Evolutionary conservation across 2,329 filamentous ascomycete genomes (phyloP).

Genomic region (Grosmannia huntii): DNA sequence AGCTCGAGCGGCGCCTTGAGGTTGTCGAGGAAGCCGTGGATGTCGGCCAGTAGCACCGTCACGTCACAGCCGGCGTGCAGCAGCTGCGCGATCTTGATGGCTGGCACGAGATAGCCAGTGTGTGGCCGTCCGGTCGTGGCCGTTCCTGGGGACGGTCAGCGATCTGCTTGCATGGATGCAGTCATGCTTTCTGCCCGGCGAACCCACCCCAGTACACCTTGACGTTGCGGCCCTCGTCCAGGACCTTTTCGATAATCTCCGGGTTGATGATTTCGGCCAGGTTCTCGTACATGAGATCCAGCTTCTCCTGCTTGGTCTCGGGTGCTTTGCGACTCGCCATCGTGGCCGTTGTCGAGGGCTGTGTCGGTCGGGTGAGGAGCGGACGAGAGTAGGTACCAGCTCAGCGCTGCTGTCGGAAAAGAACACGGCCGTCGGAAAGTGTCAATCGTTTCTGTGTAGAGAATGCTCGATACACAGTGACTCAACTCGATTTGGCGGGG

Average conservation of each 20-base stretch:
- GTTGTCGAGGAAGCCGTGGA: conserved; percentile 68
- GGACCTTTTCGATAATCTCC: conserved; percentile 66
- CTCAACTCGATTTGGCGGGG: neutral
- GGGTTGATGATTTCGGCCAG: conserved; percentile 71
- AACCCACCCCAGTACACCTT: conserved; percentile 70
- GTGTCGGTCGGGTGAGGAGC: neutral
- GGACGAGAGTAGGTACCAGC: neutral
- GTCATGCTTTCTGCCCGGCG: too few species aligned
- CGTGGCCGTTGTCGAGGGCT: neutral
- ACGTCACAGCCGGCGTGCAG: conserved; percentile 75
- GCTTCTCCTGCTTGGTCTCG: conserved; percentile 33
- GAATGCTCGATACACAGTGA: neutral
- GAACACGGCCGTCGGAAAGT: too few species aligned
- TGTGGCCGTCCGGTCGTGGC: conserved; percentile 81
- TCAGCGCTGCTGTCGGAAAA: too few species aligned
- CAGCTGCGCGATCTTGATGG: conserved; percentile 82
- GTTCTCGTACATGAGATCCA: conserved; percentile 68
- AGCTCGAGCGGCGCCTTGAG: conserved; percentile 82
- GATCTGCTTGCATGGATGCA: too few species aligned
- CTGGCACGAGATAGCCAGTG: conserved; percentile 78
- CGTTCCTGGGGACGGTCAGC: conserved; percentile 38
- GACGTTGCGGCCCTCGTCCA: conserved; percentile 56
- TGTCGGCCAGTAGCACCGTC: conserved; percentile 62
- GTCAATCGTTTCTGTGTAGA: too few species aligned
- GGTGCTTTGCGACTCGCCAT: conserved; percentile 10